Evolutionary conservation across 2,329 filamentous ascomycete genomes (phyloP).

Genomic region (Alternaria triticina): DNA sequence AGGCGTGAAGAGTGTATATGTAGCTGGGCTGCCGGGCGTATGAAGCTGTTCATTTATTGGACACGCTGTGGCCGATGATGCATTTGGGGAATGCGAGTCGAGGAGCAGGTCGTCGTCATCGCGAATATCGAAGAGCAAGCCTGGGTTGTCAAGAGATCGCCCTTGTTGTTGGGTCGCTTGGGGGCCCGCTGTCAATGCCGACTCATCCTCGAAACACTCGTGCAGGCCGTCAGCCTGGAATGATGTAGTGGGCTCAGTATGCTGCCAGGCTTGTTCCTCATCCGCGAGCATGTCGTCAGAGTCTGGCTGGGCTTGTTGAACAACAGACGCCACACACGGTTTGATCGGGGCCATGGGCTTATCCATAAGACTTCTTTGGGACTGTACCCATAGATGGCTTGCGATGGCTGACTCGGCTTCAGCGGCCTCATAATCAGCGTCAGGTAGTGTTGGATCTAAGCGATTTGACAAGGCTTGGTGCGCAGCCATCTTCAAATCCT

Average conservation of each 20-base stretch:
- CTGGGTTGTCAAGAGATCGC: not conserved
- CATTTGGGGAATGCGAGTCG: not conserved
- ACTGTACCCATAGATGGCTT: constrained; percentile 11
- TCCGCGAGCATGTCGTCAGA: constrained; percentile 18
- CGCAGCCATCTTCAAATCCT: not conserved
- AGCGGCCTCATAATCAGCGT: not conserved
- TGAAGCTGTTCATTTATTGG: not conserved
- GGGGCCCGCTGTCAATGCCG: not conserved
- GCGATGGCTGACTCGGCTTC: not conserved
- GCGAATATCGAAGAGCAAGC: not conserved
- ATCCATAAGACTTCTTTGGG: constrained; percentile 3
- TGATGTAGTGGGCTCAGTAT: not conserved
- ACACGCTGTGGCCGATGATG: not conserved
- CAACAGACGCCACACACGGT: constrained; percentile 1
- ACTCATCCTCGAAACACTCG: not conserved
- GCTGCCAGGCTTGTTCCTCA: not conserved
- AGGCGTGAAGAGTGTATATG: not conserved
- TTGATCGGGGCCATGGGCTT: not conserved
- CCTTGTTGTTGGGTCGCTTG: not conserved
- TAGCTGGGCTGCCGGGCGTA: not conserved
- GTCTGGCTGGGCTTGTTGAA: not conserved
- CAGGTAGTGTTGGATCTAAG: not conserved
- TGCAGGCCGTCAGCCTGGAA: not conserved
- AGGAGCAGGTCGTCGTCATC: constrained; percentile 6
- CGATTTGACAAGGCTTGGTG: not conserved